These are phyloP conservation scores for Ochromonas danica DNA, from an alignment of 108 stramenopile genomes.

Conservation along the genomic window DNA sequence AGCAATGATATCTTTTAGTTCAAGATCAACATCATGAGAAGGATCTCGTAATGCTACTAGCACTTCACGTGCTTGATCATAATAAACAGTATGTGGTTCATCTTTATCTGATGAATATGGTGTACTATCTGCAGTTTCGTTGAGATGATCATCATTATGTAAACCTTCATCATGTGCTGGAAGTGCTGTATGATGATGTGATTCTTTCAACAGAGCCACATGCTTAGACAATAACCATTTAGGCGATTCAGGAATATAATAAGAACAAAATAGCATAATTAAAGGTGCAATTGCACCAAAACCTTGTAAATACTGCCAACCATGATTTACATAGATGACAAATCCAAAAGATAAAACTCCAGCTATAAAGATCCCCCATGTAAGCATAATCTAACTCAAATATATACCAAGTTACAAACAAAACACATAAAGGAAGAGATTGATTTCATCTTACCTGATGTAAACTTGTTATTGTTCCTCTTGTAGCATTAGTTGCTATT, in stretches of 20 bases:
- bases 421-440: no score
- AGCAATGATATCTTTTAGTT: conserved; percentile 26
- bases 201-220: no score
- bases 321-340: conserved; percentile 41
- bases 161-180: no score
- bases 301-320: conserved; percentile 47
- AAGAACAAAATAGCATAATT: no score
- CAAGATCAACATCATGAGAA: conserved; percentile 20
- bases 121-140: no score
- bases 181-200: not conserved
- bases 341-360: conserved; percentile 50
- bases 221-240: conserved; percentile 54
- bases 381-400: conserved; percentile 55
- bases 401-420: no score
- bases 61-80: not conserved
- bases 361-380: conserved; percentile 49
- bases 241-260: conserved; percentile 50
- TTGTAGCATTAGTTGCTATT: not conserved
- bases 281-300: conserved; percentile 43
- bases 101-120: no score
- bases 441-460: no score
- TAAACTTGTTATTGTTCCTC: conserved; percentile 1
- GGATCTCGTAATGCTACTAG: conserved; percentile 30
- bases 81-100: no score
- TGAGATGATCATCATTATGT: no score